phyloP scores from a whole-genome alignment of 2,329 filamentous ascomycete genomes.

The Grosmannia penicillata region DNA sequence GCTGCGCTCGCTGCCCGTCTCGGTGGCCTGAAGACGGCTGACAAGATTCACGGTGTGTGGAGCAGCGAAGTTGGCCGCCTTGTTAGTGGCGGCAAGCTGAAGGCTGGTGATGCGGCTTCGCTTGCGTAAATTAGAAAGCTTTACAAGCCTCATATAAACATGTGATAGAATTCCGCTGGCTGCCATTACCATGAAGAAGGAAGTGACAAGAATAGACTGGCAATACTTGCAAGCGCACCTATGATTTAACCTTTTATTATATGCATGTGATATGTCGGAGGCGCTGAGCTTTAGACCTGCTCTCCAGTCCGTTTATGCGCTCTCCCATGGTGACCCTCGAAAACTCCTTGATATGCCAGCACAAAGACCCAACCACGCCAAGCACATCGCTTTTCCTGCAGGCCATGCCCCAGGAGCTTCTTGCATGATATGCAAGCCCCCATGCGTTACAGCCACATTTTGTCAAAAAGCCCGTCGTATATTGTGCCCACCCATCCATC shows the following conservation, averaged over 20 bases:
- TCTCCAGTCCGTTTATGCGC: no score
- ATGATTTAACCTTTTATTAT: no score
- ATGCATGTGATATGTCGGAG: no score
- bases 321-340: no score
- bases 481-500: slow-evolving; percentile 67
- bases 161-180: slow-evolving; percentile 35
- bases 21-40: slow-evolving; percentile 60
- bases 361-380: no score
- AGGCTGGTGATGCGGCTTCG: slow-evolving; percentile 66
- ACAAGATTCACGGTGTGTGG: slow-evolving; percentile 79
- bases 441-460: slow-evolving; percentile 5
- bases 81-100: slow-evolving; percentile 68
- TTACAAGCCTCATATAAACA: slow-evolving; percentile 6
- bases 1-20: slow-evolving; percentile 71
- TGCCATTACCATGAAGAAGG: no score
- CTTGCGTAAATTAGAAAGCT: slow-evolving; percentile 22
- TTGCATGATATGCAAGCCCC: no score
- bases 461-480: slow-evolving; percentile 58
- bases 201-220: no score
- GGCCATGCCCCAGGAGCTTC: no score
- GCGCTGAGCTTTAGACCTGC: no score
- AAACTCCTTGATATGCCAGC: no score
- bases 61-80: slow-evolving; percentile 63
- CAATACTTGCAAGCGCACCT: no score
- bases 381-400: not conserved